Base-by-base conservation (phyloP, 768 basidiomycete species). In the Lactarius indigo region DNA sequence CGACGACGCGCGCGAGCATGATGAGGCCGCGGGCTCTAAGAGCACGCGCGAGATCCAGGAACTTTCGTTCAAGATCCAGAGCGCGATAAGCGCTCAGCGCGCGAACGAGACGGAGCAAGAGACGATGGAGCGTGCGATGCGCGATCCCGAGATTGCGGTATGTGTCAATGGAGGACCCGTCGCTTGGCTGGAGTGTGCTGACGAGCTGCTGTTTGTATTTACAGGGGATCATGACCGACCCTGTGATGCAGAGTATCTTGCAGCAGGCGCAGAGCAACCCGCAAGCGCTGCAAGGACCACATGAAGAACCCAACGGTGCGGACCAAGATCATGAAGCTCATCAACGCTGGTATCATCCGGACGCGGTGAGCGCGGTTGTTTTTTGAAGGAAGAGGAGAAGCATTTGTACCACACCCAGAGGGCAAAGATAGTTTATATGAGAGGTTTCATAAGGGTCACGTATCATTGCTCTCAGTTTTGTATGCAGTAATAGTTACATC, bases 101-200 rank as follows among this genome's bases (percentile, higher is more conserved):
- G 84, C 87, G 23, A 86, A 82, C 52, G 96, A 99, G 79, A 86
- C 87, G 9, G 94, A 98, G 74, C 95, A 98, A 75, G 85, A 99
- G 81, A 93, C 95, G 23, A 80, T 97, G 69, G 85, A 90, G 72
- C 85, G 96, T 59, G 97, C 96, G 9, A 97, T 98, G 96, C 85
- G 94, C 62, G 97, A 99, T 81, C 97, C 97, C 15, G 97, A 97
- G 78, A 84, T 98, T 61, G 92, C 90, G 70, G 91, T 93, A 79
- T 72, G 91, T 83, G 20, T 44, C 42, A n/a, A 7, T 12, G 5
- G 3, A 28, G 12, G 13, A 15, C 0, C 4, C 12, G 23, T 3
- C 23, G 23, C 23, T 23, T 50, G 17, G 41, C 41, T 28, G 42
- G 15, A 5, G 33, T 35, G 33, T 44, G 37, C 17, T 59, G 30